Conservation (phyloP, 2,329 filamentous ascomycete genomes). For the Exophiala spinifera region DNA sequence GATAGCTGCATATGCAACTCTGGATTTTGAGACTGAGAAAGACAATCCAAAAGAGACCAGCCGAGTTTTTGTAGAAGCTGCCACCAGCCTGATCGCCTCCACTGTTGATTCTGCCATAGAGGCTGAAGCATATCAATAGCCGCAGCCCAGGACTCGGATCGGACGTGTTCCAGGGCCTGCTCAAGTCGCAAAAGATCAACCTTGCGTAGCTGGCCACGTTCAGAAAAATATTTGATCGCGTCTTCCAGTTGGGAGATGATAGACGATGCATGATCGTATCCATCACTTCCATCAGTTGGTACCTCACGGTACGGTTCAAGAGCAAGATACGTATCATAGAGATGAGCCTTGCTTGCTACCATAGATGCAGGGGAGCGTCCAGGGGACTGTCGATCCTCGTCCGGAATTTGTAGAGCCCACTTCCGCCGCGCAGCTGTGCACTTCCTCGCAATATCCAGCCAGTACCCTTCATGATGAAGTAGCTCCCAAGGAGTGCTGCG, state of each 20-base stretch:
- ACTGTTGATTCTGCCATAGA: slow-evolving; percentile 56
- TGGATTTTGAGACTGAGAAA: slow-evolving; percentile 43
- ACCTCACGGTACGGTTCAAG: slow-evolving; percentile 57
- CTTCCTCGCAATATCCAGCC: slow-evolving; percentile 54
- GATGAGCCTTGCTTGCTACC: slow-evolving; percentile 50
- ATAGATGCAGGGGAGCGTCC: slow-evolving; percentile 55
- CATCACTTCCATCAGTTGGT: slow-evolving; percentile 41
- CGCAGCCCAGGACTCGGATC: slow-evolving; percentile 48
- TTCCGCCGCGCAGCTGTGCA: slow-evolving; percentile 50
- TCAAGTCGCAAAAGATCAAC: slow-evolving; percentile 55
- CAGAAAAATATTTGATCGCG: slow-evolving; percentile 51
- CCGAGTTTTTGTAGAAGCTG: slow-evolving; percentile 53
- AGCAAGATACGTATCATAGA: slow-evolving; percentile 61
- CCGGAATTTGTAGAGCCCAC: slow-evolving; percentile 55
- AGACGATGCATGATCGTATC: slow-evolving; percentile 52
- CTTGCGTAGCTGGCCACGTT: slow-evolving; percentile 52
- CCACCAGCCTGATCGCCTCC: slow-evolving; percentile 61
- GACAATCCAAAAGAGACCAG: slow-evolving; percentile 54
- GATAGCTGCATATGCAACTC: slow-evolving; percentile 52
- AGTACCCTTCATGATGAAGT: slow-evolving; percentile 62
- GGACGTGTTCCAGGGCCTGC: slow-evolving; percentile 53
- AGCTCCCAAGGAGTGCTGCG: slow-evolving; percentile 56
- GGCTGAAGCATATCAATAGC: slow-evolving; percentile 52
- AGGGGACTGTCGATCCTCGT: slow-evolving; percentile 56
- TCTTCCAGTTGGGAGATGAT: slow-evolving; percentile 49